A percentile compares a stretch with the other conserved stretches of the same genome.
Evolutionary conservation across 805 yeast species (phyloP).

Genomic region (Yarrowia porcina): DNA sequence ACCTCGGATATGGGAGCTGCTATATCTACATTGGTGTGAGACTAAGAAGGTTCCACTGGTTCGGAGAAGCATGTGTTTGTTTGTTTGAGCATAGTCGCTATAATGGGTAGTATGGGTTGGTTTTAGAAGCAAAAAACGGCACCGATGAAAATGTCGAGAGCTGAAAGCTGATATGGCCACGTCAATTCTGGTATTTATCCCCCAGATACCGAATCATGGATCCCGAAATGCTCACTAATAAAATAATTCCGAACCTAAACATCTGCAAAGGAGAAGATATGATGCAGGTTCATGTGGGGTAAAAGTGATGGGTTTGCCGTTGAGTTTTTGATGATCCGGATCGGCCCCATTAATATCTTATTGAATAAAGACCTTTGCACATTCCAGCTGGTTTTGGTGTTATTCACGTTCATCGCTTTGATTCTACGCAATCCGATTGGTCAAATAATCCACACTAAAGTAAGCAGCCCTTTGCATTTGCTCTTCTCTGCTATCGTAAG

Average conservation of each 20-base stretch:
- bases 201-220: too few relatives aligned
- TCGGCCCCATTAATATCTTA: neutral
- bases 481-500: too few relatives aligned
- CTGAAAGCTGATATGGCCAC: too few relatives aligned
- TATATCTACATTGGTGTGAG: neutral
- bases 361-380: too few relatives aligned
- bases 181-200: too few relatives aligned
- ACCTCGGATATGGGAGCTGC: neutral
- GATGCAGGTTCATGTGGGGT: conserved; percentile 9
- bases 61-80: neutral
- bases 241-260: neutral
- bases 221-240: neutral
- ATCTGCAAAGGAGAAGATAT: neutral
- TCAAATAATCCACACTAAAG: too few relatives aligned
- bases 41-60: neutral
- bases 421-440: too few relatives aligned
- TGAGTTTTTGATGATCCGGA: neutral
- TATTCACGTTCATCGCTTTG: too few relatives aligned
- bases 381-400: too few relatives aligned
- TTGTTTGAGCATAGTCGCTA: neutral
- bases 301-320: neutral
- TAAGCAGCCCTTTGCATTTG: too few relatives aligned
- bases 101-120: neutral
- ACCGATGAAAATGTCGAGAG: too few relatives aligned
- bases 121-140: too few relatives aligned